phyloP scores from a whole-genome alignment of 2,329 filamentous ascomycete species.

The Colletotrichum camelliae region DNA sequence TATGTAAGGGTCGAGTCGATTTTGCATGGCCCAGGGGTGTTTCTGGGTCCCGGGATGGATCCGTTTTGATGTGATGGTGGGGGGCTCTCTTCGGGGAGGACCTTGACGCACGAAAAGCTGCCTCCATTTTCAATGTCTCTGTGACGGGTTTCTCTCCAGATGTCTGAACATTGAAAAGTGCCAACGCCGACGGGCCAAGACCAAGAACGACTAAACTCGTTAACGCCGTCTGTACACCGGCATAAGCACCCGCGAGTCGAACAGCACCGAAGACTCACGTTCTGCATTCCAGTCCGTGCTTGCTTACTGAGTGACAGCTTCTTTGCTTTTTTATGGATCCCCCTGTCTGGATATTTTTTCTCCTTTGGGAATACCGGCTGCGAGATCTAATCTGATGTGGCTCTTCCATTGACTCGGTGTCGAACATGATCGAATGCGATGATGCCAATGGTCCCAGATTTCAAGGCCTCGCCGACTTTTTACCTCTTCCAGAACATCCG shows the following conservation, averaged over 20 bases:
- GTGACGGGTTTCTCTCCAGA: neutral
- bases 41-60: neutral
- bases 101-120: neutral
- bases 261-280: neutral
- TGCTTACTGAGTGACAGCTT: neutral
- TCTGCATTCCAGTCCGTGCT: neutral
- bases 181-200: neutral
- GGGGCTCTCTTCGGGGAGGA: neutral
- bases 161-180: neutral
- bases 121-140: neutral
- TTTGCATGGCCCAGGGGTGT: neutral
- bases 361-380: neutral
- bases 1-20: neutral
- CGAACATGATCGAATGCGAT: neutral
- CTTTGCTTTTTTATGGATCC: neutral
- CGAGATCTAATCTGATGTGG: neutral
- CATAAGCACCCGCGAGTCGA: neutral
- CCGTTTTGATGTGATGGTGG: neutral
- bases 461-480: neutral
- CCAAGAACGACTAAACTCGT: neutral
- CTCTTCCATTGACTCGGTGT: neutral
- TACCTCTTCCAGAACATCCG: neutral
- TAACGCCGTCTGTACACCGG: neutral
- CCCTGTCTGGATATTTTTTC: neutral
- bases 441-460: neutral